Evolutionary conservation across 768 basidiomycete species (phyloP).

Genomic region (Xerocomellus intermedius): DNA sequence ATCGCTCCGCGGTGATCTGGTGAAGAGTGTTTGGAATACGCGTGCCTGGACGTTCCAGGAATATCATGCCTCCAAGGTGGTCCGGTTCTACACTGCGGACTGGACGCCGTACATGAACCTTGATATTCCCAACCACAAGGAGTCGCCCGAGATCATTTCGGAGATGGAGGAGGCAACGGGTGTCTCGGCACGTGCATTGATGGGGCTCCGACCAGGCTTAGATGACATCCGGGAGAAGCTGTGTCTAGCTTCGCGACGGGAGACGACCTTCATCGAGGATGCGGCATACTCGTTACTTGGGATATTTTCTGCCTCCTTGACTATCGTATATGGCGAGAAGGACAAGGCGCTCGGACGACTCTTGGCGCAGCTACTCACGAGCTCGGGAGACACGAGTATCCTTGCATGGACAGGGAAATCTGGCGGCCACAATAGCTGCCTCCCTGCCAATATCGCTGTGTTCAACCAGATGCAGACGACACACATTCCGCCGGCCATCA

Average conservation of each 20-base stretch:
- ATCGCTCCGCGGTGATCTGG: neutral
- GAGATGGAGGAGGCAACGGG: constrained; percentile 6
- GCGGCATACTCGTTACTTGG: constrained; percentile 7
- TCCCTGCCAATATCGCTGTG: neutral
- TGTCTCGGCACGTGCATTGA: neutral
- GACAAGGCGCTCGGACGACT: constrained; percentile 2
- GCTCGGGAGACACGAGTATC: constrained; percentile 3
- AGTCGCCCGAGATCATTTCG: neutral
- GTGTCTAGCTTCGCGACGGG: neutral
- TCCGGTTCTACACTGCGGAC: constrained; percentile 1
- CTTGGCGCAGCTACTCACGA: neutral
- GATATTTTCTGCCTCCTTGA: neutral
- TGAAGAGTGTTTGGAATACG: neutral
- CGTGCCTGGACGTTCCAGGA: constrained; percentile 8
- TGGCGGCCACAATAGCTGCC: neutral
- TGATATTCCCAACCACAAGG: constrained; percentile 2
- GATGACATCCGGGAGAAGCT: constrained; percentile 2
- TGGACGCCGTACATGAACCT: constrained; percentile 1
- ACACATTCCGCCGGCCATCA: neutral
- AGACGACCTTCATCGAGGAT: constrained; percentile 1
- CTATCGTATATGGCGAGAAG: constrained; percentile 3
- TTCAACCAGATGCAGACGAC: neutral
- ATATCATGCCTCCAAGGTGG: constrained; percentile 4
- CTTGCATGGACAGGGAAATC: constrained; percentile 5
- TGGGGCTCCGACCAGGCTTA: neutral